Evolutionary conservation across 2,329 filamentous ascomycete genomes (phyloP), one percentile per base, ranked within the genome.

Genomic region (Chrysosporium queenslandicum): DNA sequence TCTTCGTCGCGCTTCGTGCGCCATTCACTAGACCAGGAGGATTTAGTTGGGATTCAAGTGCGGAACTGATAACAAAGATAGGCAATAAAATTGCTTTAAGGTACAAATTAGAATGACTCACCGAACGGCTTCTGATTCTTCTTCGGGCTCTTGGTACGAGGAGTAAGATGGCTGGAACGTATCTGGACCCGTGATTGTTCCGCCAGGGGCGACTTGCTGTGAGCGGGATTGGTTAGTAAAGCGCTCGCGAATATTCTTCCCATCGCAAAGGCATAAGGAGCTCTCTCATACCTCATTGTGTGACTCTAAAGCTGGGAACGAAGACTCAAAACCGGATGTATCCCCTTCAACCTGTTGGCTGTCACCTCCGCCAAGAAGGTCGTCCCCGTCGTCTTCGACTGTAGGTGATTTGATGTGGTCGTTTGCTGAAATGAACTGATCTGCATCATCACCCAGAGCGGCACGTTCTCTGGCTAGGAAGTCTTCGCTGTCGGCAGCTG

Each of bases 381-480:
- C 82, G 59, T 86, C 81, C 50, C 74, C 77, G 58, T 80, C 74
- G 61, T 85, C 82, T 58, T 77, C 78, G 51, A 81, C 77, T 37
- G 80, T 80, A 53, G 78, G 77, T 54, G 78, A 74, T 66, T 74
- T 74, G 68, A 62, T 64, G 47, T 69, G 67, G 58, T 94, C 87
- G 64, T 84, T 82, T 56, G 81, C 78, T 29, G 86, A 86, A 58
- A 85, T 78, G 69, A 98, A 98, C 74, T 90, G 86, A 62, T 89
- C 80, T 55, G 92, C 92, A 69, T 97, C 92, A 58, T 95, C 92
- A 59, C 92, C 92, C 6, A 98, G 81, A 16, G 85, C 72, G 56
- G 89, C 92, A 65, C 89, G 87, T 74, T 98, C 92, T 60, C 91
- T 87, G 57, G 87, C 83, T 46, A 97, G 81, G 69, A 98, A 97